Base-by-base conservation (phyloP, 1,139 yeast species). In the Eremothecium cymbalariae region DNA sequence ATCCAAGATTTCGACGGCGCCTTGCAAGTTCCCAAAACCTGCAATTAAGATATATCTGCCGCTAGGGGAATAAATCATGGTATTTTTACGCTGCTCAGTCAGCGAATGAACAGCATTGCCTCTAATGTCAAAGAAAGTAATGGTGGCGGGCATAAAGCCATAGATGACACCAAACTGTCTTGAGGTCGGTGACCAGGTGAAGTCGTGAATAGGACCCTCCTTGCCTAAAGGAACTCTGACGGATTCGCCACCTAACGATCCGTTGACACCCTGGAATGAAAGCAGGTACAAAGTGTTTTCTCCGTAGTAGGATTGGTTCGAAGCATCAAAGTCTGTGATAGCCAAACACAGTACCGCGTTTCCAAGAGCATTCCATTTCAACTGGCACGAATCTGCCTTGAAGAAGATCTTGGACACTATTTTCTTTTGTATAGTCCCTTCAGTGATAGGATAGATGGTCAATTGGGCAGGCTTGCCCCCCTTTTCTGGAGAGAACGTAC, bases 1-100 rank as follows among this genome's bases (percentile, higher is more conserved):
- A 65, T 93, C 98, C 57, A 88, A 80, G 42, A 93, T 81, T 56
- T 93, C 97, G 44, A 93, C 94, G 8, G 90, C 77, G 42, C 99
- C 99, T 64, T 88, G 97, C 59, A 93, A 72, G 62, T 93, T 93
- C 50, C 99, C 99, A 60, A 93, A 93, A 6, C 99, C 99, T 3
- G 96, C 97, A 43, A 86, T 90, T 43, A 90, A 68, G 33, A 93
- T 79, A 54, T 77, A 90, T 50, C 86, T 74, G 25, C 94, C 96
- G 54, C 88, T 94, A 11, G 98, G 98, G 14, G 97, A 86, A 58
- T 84, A 93, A 48, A 80, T 64, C 47, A 93, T 75, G 20, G 95
- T 84, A 62, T 93, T 93, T 58, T 94, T 77, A 36, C 96, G 83
- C 25, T 85, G 84, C 23, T 83, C 77, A 23, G 95, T 90, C 54